A percentile compares a stretch with the other conserved stretches of the same genome.
phyloP scores from a whole-genome alignment of 2,329 filamentous ascomycete species.

The Aureobasidium lini region DNA sequence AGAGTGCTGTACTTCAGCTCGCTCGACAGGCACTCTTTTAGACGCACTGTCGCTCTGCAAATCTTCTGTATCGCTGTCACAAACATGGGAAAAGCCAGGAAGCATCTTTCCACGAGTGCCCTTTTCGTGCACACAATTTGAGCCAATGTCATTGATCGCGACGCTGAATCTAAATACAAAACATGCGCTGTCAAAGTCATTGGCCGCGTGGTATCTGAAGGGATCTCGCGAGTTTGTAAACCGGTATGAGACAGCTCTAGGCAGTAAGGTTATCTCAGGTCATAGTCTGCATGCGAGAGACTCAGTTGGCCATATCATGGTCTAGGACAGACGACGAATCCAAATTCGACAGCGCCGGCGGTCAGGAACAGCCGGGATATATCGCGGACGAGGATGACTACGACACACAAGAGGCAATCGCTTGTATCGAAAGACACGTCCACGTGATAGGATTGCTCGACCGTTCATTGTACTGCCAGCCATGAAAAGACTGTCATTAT shows the following conservation, averaged over 20 bases:
- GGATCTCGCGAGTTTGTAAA: not conserved
- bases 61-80: not conserved
- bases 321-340: not conserved
- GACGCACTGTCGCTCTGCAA: conserved; percentile 1
- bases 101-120: not conserved
- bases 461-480: not conserved
- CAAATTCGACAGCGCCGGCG: not conserved
- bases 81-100: not conserved
- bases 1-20: not conserved
- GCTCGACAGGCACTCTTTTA: not conserved
- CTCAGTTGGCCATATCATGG: not conserved
- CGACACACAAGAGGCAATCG: conserved; percentile 1
- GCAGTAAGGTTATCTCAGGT: not conserved
- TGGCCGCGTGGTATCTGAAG: not conserved
- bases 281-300: not conserved
- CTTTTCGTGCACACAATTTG: not conserved
- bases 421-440: not conserved
- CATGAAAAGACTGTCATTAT: not conserved
- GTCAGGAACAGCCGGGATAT: not conserved
- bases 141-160: not conserved
- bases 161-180: not conserved
- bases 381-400: not conserved
- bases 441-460: not conserved
- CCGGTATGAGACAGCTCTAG: not conserved
- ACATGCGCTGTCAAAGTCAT: not conserved